Evolutionary conservation across 805 yeast genomes (phyloP).

Genomic region (Brettanomyces sp.): DNA sequence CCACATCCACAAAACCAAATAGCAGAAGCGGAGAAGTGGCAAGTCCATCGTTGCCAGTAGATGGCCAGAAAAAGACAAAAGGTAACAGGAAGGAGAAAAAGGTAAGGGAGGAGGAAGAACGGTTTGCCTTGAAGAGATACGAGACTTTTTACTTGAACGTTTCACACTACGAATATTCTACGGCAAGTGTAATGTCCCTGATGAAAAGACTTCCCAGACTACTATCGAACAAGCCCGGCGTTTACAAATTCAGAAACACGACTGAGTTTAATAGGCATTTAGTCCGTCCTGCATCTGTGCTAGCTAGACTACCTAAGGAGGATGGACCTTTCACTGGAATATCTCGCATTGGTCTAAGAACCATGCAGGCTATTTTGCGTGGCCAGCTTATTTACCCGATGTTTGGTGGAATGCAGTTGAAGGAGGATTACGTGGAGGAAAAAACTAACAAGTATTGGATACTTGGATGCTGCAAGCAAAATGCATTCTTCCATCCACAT

Average conservation of each 20-base stretch:
- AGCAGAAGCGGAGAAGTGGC: too few relatives aligned
- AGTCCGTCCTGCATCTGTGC: constrained; percentile 6
- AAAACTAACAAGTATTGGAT: constrained; percentile 66
- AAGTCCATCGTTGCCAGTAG: background rate
- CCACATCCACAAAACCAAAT: background rate
- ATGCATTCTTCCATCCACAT: constrained; percentile 46
- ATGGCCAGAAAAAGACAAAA: constrained; percentile 13
- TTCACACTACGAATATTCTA: constrained; percentile 36
- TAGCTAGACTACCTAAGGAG: constrained; percentile 52
- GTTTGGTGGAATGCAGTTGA: constrained; percentile 65
- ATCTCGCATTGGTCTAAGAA: constrained; percentile 55
- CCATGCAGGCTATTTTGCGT: constrained; percentile 29
- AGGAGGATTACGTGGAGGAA: constrained; percentile 53
- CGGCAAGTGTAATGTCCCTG: constrained; percentile 24
- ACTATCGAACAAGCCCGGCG: constrained; percentile 13
- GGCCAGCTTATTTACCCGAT: constrained; percentile 50
- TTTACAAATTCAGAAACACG: constrained; percentile 14
- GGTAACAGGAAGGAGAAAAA: constrained; percentile 28
- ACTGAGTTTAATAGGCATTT: constrained; percentile 16
- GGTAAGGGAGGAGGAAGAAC: constrained; percentile 30
- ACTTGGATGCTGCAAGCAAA: constrained; percentile 62
- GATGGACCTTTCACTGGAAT: constrained; percentile 58
- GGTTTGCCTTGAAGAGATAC: constrained; percentile 36
- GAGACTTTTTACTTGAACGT: constrained; percentile 44
- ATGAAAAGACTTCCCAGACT: constrained; percentile 17